phyloP scores from a whole-genome alignment of 23 red algal species.

The Gracilaria vermiculophylla region DNA sequence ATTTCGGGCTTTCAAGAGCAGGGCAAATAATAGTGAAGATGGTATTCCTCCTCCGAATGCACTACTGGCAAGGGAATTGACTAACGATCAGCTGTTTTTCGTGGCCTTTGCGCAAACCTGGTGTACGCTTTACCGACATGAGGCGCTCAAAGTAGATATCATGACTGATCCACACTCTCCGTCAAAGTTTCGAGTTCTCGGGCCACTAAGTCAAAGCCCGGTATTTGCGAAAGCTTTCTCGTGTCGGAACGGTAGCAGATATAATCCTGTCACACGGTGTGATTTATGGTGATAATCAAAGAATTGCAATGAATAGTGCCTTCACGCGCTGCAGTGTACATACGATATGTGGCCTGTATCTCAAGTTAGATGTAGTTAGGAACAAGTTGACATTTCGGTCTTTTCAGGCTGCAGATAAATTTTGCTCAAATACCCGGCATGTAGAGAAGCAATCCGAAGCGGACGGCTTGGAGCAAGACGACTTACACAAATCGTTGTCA shows the following conservation, averaged over 20 bases:
- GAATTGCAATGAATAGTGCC: neutral
- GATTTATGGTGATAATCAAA: conserved; percentile 15
- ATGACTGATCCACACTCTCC: conserved; percentile 81
- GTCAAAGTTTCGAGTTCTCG: conserved; percentile 56
- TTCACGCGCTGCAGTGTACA: too few relatives aligned
- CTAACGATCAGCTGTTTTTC: conserved; percentile 87
- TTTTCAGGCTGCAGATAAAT: too few relatives aligned
- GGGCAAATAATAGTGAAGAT: conserved; percentile 45
- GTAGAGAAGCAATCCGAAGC: too few relatives aligned
- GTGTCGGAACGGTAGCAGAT: conserved; percentile 56
- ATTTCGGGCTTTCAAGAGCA: conserved; percentile 62
- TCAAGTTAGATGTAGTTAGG: too few relatives aligned
- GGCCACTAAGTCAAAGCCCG: conserved; percentile 40
- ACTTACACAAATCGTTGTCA: too few relatives aligned
- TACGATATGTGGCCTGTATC: too few relatives aligned
- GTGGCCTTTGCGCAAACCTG: conserved; percentile 88
- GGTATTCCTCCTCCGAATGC: conserved; percentile 59
- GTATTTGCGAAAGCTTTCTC: conserved; percentile 46
- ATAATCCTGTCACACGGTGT: conserved; percentile 58
- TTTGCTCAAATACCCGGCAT: too few relatives aligned
- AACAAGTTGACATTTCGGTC: too few relatives aligned
- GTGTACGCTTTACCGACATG: conserved; percentile 57
- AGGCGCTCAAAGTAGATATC: conserved; percentile 55
- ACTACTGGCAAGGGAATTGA: conserved; percentile 53
- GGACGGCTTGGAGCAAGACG: too few relatives aligned